Percentiles rank a stretch among this genome's conserved stretches.
Conservation (phyloP, 768 basidiomycete species). For the Rhodotorula toruloides region DNA sequence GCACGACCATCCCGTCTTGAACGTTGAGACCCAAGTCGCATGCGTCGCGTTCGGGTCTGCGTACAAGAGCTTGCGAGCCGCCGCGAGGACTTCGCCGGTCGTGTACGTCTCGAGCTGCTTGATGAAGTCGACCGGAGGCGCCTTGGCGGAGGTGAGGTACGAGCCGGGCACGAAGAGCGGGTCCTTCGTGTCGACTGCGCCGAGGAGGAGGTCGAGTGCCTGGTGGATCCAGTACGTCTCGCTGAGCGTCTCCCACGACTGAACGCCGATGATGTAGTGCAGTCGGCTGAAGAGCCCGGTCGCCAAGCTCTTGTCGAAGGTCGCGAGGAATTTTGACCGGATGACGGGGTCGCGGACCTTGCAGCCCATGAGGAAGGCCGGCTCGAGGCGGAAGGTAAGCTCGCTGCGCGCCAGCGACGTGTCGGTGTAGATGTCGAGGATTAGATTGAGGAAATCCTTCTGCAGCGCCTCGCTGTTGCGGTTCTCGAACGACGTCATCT, state of each 20-base stretch:
- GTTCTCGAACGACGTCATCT: slow-evolving; percentile 67
- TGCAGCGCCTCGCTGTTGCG: slow-evolving; percentile 71
- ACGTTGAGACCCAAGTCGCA: slow-evolving; percentile 78
- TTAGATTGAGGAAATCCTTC: slow-evolving; percentile 75
- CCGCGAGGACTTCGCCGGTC: slow-evolving; percentile 58
- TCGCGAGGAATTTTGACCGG: slow-evolving; percentile 78
- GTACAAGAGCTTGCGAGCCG: slow-evolving; percentile 76
- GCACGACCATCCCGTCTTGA: slow-evolving; percentile 77
- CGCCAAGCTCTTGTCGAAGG: slow-evolving; percentile 82
- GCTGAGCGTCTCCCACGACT: slow-evolving; percentile 87
- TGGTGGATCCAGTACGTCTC: slow-evolving; percentile 93
- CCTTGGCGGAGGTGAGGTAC: slow-evolving; percentile 42
- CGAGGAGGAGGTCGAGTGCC: slow-evolving; percentile 79
- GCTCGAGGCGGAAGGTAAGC: slow-evolving; percentile 84
- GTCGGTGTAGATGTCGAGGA: slow-evolving; percentile 91
- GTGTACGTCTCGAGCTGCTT: slow-evolving; percentile 33
- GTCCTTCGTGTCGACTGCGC: slow-evolving; percentile 53
- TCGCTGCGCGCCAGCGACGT: slow-evolving; percentile 80
- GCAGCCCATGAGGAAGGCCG: slow-evolving; percentile 86
- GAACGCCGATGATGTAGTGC: slow-evolving; percentile 83
- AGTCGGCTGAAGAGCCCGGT: slow-evolving; percentile 73
- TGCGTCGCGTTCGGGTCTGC: slow-evolving; percentile 72
- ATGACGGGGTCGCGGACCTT: slow-evolving; percentile 71
- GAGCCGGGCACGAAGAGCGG: slow-evolving; percentile 44
- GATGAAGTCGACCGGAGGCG: slow-evolving; percentile 20